phyloP scores from a whole-genome alignment of 1,284 basidiomycete species.

The Inonotus obliquus region DNA sequence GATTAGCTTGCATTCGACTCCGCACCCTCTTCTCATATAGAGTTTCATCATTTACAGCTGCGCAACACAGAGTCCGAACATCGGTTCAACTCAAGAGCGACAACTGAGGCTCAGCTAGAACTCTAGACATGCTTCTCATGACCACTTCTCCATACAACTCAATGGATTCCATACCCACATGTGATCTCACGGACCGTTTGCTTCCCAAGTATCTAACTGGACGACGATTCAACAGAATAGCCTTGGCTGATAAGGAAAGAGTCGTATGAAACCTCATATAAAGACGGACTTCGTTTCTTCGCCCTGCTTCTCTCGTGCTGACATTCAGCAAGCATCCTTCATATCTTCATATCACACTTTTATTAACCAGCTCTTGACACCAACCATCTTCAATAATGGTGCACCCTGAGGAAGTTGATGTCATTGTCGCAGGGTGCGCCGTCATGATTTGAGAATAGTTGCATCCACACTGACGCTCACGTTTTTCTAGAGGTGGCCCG shows the following conservation, averaged over 20 bases:
- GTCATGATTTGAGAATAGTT: neutral
- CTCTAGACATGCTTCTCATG: slow-evolving; percentile 8
- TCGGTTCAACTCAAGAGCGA: neutral
- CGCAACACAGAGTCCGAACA: slow-evolving; percentile 4
- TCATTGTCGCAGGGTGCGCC: slow-evolving; percentile 52
- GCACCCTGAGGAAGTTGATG: slow-evolving; percentile 69
- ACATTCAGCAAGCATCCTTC: neutral
- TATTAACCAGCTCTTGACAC: neutral
- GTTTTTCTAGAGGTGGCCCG: slow-evolving; percentile 49
- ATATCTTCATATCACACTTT: neutral
- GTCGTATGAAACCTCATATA: neutral
- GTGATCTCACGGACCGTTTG: slow-evolving; percentile 13
- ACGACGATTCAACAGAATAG: neutral
- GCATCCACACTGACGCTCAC: neutral
- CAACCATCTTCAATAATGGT: slow-evolving; percentile 29
- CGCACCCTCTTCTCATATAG: neutral
- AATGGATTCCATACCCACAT: slow-evolving; percentile 4
- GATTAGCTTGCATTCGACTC: neutral
- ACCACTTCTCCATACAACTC: slow-evolving; percentile 5
- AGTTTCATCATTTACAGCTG: neutral
- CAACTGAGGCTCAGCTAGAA: neutral
- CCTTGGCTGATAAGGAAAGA: slow-evolving; percentile 8
- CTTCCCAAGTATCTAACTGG: neutral
- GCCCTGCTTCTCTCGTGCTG: neutral
- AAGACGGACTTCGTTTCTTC: neutral